Conservation (phyloP, 495 filamentous ascomycete species). For the Venustampulla echinocandica region DNA sequence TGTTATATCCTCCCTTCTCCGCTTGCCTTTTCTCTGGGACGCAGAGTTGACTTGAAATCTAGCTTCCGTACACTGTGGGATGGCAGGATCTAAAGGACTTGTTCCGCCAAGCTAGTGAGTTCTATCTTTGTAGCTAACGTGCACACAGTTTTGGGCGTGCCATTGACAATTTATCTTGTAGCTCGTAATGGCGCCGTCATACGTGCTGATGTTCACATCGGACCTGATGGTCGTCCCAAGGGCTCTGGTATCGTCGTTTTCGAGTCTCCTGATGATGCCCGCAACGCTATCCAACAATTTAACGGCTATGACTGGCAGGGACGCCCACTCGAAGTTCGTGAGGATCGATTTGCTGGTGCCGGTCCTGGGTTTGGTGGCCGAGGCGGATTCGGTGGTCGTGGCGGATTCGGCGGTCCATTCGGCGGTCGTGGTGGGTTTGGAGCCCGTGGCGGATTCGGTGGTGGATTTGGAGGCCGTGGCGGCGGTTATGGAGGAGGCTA, state of each 20-base stretch:
- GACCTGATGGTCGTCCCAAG: constrained; percentile 86
- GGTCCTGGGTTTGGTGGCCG: constrained; percentile 38
- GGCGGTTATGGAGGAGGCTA: constrained; percentile 36
- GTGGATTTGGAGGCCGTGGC: constrained; percentile 41
- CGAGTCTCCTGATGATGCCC: constrained; percentile 86
- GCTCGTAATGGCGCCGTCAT: constrained; percentile 71
- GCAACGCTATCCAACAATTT: constrained; percentile 91
- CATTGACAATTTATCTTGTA: constrained; percentile 22
- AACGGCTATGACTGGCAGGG: constrained; percentile 99
- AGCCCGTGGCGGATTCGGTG: constrained; percentile 46
- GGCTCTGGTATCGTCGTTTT: constrained; percentile 96
- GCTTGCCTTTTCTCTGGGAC: constrained; percentile 11
- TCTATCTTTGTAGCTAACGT: constrained; percentile 17
- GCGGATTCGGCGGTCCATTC: constrained; percentile 40
- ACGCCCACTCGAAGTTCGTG: constrained; percentile 83
- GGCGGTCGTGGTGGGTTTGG: constrained; percentile 37
- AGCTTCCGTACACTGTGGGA: constrained; percentile 96
- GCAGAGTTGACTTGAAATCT: constrained; percentile 20
- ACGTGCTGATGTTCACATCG: constrained; percentile 90
- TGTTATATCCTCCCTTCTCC: constrained; percentile 44
- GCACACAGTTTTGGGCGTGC: constrained; percentile 14
- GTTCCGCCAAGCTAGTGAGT: constrained; percentile 92
- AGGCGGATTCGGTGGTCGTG: constrained; percentile 40
- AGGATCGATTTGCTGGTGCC: constrained; percentile 82
- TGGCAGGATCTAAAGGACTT: constrained; percentile 99